Percentiles rank a stretch among this genome's conserved stretches.
Conservation (phyloP, 2,329 filamentous ascomycete species). For the Sporothrix luriei region DNA sequence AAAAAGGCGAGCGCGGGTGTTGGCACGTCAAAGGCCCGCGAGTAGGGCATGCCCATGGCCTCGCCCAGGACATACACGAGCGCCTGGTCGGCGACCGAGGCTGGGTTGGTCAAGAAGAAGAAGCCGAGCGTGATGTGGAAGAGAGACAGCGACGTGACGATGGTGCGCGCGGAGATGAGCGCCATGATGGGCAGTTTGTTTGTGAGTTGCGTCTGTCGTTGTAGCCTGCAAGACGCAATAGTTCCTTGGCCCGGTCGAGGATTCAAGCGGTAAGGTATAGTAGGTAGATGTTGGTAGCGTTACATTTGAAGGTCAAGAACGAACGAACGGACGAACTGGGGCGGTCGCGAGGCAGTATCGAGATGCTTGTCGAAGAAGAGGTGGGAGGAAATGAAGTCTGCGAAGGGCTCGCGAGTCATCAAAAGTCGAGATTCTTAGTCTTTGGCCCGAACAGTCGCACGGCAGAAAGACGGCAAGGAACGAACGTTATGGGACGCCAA, state of each 20-base stretch:
- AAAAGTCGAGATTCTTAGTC: background rate
- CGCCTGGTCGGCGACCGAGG: slow-evolving; percentile 73
- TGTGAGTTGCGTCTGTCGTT: background rate
- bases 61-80: slow-evolving; percentile 81
- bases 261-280: background rate
- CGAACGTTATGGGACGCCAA: background rate
- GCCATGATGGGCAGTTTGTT: slow-evolving; percentile 62
- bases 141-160: slow-evolving; percentile 79
- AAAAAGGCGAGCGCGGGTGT: slow-evolving; percentile 75
- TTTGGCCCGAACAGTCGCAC: background rate
- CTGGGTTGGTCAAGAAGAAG: slow-evolving; percentile 77
- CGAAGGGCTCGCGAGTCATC: background rate
- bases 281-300: slow-evolving; percentile 12
- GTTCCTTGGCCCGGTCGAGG: background rate
- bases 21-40: slow-evolving; percentile 67
- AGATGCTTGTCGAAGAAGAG: background rate
- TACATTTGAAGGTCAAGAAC: background rate
- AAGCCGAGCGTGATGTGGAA: slow-evolving; percentile 83
- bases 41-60: slow-evolving; percentile 74
- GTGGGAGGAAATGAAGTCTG: background rate
- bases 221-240: background rate
- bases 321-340: background rate
- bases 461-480: background rate
- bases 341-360: background rate
- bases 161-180: slow-evolving; percentile 75